Evolutionary conservation across 768 basidiomycete genomes (phyloP), one percentile per base, ranked within the genome.

Genomic region (Gloeophyllum trabeum): DNA sequence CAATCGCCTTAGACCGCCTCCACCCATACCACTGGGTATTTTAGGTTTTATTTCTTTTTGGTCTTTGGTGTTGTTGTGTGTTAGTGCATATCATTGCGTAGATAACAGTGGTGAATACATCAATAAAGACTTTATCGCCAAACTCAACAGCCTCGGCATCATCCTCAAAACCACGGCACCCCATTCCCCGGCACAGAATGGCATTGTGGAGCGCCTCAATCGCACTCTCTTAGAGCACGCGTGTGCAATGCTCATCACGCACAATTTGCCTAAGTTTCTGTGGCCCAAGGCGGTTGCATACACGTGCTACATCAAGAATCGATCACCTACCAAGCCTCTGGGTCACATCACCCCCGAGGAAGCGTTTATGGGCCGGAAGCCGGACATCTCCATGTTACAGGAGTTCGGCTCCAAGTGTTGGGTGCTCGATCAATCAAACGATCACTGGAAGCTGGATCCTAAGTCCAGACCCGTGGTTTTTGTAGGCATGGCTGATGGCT

Each of bases 141-240:
- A 46, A 40, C 46, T 53, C n/a, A 20, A 44, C n/a, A 16, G 21
- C 1, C 39, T 46, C 13, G 58, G 55, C 2, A 54, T 44, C 2
- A 34, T 16, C 6, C 51, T 44, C 21, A 35, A 43, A 32, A 30
- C 41, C 3, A 54, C 51, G 4, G 43, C 43, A 5, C 51, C 46
- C n/a, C 40, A 53, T 39, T 47, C 47, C 12, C 51, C 51, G 7
- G n/a, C 39, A 26, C 51, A 51, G 39, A 58, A 56, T 39, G 51
- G 54, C n/a, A 39, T 53, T 20, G 54, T 51, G 1, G 56, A 58
- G 37, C 42, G 54, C 24, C 40, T 48, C 6, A 55, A 51, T 39
- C 40, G 52, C 18, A 53, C 42, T 1, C 21, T 46, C 12, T 19
- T 43, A 6, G 6, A 2, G 6, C 18, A n/a, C 18, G 43, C 36